phyloP scores from a whole-genome alignment of 495 filamentous ascomycete genomes.

The Chlorociboria aeruginascens region DNA sequence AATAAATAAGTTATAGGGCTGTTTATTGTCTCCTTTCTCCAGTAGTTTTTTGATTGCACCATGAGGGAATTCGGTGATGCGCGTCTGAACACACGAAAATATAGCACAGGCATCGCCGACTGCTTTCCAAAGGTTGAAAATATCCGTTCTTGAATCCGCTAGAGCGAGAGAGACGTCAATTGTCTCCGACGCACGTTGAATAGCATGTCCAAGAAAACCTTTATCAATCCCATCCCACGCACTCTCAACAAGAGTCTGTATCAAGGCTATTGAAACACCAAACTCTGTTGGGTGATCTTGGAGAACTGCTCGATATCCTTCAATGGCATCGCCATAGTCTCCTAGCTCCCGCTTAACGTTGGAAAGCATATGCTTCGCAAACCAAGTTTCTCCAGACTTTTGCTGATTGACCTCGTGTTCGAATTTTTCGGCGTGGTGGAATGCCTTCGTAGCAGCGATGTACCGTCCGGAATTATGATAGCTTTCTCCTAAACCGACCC shows the following conservation, averaged over 20 bases:
- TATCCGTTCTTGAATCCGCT: conserved; percentile 39
- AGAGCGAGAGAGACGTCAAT: conserved; percentile 42
- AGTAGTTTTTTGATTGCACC: conserved; percentile 44
- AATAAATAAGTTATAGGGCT: conserved; percentile 46
- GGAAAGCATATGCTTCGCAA: conserved; percentile 91
- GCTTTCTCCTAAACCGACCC: conserved; percentile 90
- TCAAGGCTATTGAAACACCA: conserved; percentile 73
- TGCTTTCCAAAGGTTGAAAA: conserved; percentile 93
- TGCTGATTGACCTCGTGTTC: conserved; percentile 39
- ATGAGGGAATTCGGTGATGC: conserved; percentile 43
- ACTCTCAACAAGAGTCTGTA: conserved; percentile 76
- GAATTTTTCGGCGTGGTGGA: conserved; percentile 63
- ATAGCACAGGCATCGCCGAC: conserved; percentile 80
- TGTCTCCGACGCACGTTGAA: conserved; percentile 49
- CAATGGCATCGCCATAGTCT: conserved; percentile 71
- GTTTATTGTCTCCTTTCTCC: conserved; percentile 32
- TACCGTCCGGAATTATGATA: conserved; percentile 91
- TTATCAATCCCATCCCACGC: conserved; percentile 65
- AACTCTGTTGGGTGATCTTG: conserved; percentile 55
- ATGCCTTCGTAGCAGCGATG: conserved; percentile 84
- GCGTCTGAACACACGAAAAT: conserved; percentile 65
- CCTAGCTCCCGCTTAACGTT: conserved; percentile 88
- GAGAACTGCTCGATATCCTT: conserved; percentile 62
- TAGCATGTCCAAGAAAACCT: conserved; percentile 72
- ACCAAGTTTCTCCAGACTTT: conserved; percentile 60